phyloP scores from a whole-genome alignment of 164 flowering plant genomes.

The Umbellularia californica region DNA sequence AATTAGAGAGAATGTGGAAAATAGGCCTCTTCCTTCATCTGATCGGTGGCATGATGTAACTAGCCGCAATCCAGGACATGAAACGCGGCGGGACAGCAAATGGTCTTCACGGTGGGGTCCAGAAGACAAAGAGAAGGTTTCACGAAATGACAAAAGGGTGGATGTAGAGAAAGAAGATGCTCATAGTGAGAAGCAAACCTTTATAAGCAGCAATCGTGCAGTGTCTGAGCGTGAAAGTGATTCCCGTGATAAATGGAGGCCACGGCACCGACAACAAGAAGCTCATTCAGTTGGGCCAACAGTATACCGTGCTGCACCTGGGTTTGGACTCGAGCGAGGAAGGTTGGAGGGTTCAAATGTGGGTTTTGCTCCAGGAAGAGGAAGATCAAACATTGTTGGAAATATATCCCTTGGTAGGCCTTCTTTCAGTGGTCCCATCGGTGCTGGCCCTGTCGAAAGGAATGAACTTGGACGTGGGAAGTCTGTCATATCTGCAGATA shows the following conservation, averaged over 20 bases:
- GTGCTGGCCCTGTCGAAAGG: slow-evolving; percentile 39
- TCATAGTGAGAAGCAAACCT: slow-evolving; percentile 49
- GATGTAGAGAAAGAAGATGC: slow-evolving; percentile 70
- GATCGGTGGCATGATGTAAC: slow-evolving; percentile 73
- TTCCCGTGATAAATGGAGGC: slow-evolving; percentile 97
- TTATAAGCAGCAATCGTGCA: slow-evolving; percentile 35
- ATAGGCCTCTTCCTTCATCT: slow-evolving; percentile 48
- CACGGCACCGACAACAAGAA: slow-evolving; percentile 81
- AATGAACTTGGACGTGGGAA: slow-evolving; percentile 40
- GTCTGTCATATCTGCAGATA: slow-evolving; percentile 21
- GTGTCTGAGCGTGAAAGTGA: slow-evolving; percentile 70
- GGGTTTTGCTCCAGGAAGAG: slow-evolving; percentile 81
- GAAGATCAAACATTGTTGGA: slow-evolving; percentile 42
- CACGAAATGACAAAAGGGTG: slow-evolving; percentile 54
- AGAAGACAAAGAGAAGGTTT: slow-evolving; percentile 80
- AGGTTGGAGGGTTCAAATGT: slow-evolving; percentile 48
- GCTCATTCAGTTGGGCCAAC: slow-evolving; percentile 52
- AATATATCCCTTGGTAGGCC: slow-evolving; percentile 27
- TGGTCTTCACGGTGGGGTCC: slow-evolving; percentile 99
- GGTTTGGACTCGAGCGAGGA: slow-evolving; percentile 76
- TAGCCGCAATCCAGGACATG: slow-evolving; percentile 56
- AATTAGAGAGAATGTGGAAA: slow-evolving; percentile 44
- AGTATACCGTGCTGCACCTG: slow-evolving; percentile 79
- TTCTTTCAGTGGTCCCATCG: slow-evolving; percentile 43
- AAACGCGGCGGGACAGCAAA: slow-evolving; percentile 69